Evolutionary conservation across 1,284 basidiomycete species (phyloP), one percentile per base, ranked within the genome.

Genomic region (Psilocybe mexicana): DNA sequence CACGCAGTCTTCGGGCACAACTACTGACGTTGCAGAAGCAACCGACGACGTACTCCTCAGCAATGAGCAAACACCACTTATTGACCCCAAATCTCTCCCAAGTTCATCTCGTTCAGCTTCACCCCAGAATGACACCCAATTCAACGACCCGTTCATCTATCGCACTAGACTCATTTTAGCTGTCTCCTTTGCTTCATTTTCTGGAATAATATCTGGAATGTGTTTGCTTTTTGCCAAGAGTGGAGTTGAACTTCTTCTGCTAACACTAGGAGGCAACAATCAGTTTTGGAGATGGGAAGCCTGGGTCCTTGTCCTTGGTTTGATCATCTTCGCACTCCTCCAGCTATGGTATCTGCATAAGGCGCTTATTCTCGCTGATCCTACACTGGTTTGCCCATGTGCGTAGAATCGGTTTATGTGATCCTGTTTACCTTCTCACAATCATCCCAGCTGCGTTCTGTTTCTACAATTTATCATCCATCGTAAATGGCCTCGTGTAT

Each of bases 311-410:
- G 75, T 94, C 5, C 72, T 86, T 25, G 83, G 87, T 1, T 76
- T 96, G 25, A 76, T 85, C 14, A 76, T 80, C 0, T 92, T 92
- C 63, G 93, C 92, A 1, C 72, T 94, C 14, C 74, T 91, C 43
- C 90, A 92, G 71, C 80, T 98, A 35, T 95, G 93, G 84, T 98
- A 98, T 71, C 82, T 98, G 63, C 94, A 98, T 75, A 94, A 94
- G 71, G 88, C 88, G 8, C 78, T 98, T 52, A 81, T 90, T 40
- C 80, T 96, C 43, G 92, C 91, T 6, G 86, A 91, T 65, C 96
- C 96, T 0, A 95, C 93, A 0, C 76, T 97, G 50, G 90, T 98
- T 44, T 97, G 94, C 72, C 96, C 96, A 26, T 83, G 88, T 91
- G 68, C 74, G 88, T 81, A 38, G 3, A 55, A 52, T 30, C 45